Conservation (phyloP, 1,284 basidiomycete genomes). For the Malassezia sympodialis region DNA sequence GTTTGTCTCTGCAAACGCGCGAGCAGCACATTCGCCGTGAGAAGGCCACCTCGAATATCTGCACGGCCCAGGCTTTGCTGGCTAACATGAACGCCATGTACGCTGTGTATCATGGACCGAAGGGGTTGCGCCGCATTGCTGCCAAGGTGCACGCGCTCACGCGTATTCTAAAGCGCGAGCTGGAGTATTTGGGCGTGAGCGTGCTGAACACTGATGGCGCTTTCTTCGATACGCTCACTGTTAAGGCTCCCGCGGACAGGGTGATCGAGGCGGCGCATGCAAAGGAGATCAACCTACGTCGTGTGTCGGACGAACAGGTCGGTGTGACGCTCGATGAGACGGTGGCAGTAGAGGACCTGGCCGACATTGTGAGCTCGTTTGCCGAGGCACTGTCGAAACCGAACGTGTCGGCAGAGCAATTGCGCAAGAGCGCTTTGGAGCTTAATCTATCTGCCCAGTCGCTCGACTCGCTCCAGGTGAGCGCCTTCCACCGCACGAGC, state of each 20-base stretch:
- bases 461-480: conserved; percentile 29
- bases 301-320: conserved; percentile 64
- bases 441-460: conserved; percentile 27
- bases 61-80: conserved; percentile 44
- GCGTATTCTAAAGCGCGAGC: conserved; percentile 61
- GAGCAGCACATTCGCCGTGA: conserved; percentile 49
- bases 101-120: conserved; percentile 85
- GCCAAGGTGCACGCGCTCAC: conserved; percentile 82
- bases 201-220: conserved; percentile 52
- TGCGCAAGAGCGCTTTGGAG: conserved; percentile 25
- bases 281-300: conserved; percentile 77
- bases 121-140: conserved; percentile 74
- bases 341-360: conserved; percentile 57
- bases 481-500: conserved; percentile 60
- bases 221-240: conserved; percentile 90
- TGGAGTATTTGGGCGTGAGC: conserved; percentile 65
- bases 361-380: conserved; percentile 73
- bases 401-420: conserved; percentile 31
- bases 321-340: conserved; percentile 91
- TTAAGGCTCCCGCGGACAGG: conserved; percentile 61
- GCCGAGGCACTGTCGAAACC: conserved; percentile 51
- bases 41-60: conserved; percentile 48
- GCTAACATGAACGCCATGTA: conserved; percentile 49
- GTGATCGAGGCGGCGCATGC: conserved; percentile 57
- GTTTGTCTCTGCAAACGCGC: conserved; percentile 68